Evolutionary conservation across 257 asterid genomes (phyloP), one percentile per base, ranked within the genome.

Genomic region (Przewalskia tangutica): DNA sequence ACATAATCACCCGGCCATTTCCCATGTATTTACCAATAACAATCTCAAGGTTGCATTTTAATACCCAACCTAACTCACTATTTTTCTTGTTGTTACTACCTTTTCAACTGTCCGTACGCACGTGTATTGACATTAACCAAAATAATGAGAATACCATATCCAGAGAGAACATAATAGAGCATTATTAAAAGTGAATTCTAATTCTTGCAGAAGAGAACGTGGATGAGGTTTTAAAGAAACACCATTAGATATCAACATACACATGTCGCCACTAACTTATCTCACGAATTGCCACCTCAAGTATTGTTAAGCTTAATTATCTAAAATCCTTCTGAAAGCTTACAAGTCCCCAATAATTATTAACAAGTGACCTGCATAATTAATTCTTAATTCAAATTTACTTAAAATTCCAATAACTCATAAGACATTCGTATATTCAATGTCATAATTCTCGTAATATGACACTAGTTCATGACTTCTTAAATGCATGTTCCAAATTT

Each of bases 211-310:
- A 3, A 23, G 59, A 75, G 23, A 56, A 17, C 5, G 40, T 18
- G 32, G 20, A 48, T 18, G 46, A 12, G n/a, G 40, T 20, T 71
- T 20, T 71, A 71, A 60, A 71, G 42, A 40, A 44, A 44, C 9
- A 4, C 79, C 40, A 50, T 54, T 8, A 34, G 14, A 48, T 48
- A 66, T 42, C 38, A 53, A 62, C 89, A 8, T 89, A 96, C 99
- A 98, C 50, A 94, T 97, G 53, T 96, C 98, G n/a, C n/a, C n/a
- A n/a, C n/a, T n/a, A n/a, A n/a, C n/a, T n/a, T n/a, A n/a, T n/a
- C n/a, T n/a, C n/a, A n/a, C n/a, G n/a, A n/a, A n/a, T n/a, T n/a
- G n/a, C n/a, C n/a, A n/a, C n/a, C n/a, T n/a, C n/a, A n/a, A n/a
- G n/a, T n/a, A n/a, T n/a, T n/a, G n/a, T n/a, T n/a, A n/a, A n/a